phyloP scores from a whole-genome alignment of 2,329 filamentous ascomycete species.

The Alternaria infectoria region DNA sequence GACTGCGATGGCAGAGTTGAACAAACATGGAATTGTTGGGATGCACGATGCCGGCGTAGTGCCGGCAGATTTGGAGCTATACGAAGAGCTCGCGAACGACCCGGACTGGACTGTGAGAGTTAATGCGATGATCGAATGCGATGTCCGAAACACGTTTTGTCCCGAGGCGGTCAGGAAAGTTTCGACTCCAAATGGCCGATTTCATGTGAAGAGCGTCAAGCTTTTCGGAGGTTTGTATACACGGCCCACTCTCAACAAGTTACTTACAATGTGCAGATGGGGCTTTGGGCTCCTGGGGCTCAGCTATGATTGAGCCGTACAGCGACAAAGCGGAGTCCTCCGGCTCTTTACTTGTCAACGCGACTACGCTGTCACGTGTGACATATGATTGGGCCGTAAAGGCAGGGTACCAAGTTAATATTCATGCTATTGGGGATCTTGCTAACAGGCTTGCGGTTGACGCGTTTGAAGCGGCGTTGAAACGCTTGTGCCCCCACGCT shows the following conservation, averaged over 20 bases:
- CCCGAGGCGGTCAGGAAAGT: slow-evolving; percentile 57
- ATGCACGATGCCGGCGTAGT: slow-evolving; percentile 72
- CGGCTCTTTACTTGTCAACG: slow-evolving; percentile 71
- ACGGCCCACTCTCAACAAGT: too few species aligned
- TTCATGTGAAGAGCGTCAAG: slow-evolving; percentile 70
- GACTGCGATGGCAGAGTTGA: slow-evolving; percentile 67
- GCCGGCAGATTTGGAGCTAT: slow-evolving; percentile 62
- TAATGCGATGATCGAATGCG: slow-evolving; percentile 73
- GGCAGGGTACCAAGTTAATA: slow-evolving; percentile 71
- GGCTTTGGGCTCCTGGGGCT: slow-evolving; percentile 74
- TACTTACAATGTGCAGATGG: slow-evolving; percentile 59
- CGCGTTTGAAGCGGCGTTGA: slow-evolving; percentile 65
- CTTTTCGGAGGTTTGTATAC: slow-evolving; percentile 66
- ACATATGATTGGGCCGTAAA: slow-evolving; percentile 63
- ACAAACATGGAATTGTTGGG: slow-evolving; percentile 70
- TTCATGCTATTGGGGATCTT: slow-evolving; percentile 74
- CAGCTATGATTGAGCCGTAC: slow-evolving; percentile 74
- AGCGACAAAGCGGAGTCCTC: slow-evolving; percentile 65
- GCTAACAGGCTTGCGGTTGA: slow-evolving; percentile 71
- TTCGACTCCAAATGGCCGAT: slow-evolving; percentile 54
- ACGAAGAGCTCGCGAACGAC: slow-evolving; percentile 57
- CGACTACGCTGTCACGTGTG: slow-evolving; percentile 62
- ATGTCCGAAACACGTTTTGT: slow-evolving; percentile 69
- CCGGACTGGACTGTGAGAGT: slow-evolving; percentile 68
- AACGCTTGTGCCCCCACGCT: slow-evolving; percentile 57